A percentile compares a stretch with the other conserved stretches of the same genome.
Evolutionary conservation across 1,284 basidiomycete species (phyloP).

Genomic region (Trichosporon faecale): DNA sequence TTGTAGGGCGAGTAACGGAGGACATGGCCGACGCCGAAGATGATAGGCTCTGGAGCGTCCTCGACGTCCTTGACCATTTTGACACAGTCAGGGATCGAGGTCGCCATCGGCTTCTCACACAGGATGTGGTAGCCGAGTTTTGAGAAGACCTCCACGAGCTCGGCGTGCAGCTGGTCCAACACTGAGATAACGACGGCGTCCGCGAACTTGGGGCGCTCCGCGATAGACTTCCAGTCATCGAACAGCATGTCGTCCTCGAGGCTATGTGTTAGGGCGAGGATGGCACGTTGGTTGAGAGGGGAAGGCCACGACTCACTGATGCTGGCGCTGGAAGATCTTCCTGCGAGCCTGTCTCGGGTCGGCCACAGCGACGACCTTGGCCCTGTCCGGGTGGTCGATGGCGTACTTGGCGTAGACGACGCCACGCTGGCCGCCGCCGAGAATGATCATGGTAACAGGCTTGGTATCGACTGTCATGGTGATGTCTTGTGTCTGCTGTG

Average conservation of each 20-base stretch:
- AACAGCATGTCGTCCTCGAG: conserved; percentile 68
- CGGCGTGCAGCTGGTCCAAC: conserved; percentile 66
- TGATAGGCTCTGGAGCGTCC: conserved; percentile 55
- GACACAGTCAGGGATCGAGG: conserved; percentile 66
- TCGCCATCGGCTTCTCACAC: conserved; percentile 88
- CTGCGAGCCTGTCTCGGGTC: conserved; percentile 71
- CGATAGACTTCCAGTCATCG: conserved; percentile 66
- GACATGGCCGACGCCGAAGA: conserved; percentile 84
- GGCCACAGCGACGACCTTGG: conserved; percentile 74
- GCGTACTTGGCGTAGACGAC: conserved; percentile 70
- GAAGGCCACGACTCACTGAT: conserved; percentile 47
- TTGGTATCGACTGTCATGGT: conserved; percentile 18
- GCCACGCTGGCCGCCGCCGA: conserved; percentile 79
- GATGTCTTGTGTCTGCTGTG: background rate
- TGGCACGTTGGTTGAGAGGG: background rate
- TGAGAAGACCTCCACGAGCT: conserved; percentile 69
- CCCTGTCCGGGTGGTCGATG: conserved; percentile 59
- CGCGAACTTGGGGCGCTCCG: conserved; percentile 65
- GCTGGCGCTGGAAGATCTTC: conserved; percentile 58
- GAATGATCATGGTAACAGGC: conserved; percentile 57
- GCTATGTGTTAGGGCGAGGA: conserved; percentile 17
- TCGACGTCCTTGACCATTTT: conserved; percentile 69
- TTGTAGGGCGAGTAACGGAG: conserved; percentile 80
- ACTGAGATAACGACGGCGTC: conserved; percentile 75
- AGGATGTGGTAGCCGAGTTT: conserved; percentile 78